Conservation (phyloP, 1,284 basidiomycete species). For the Leccinum insolens region DNA sequence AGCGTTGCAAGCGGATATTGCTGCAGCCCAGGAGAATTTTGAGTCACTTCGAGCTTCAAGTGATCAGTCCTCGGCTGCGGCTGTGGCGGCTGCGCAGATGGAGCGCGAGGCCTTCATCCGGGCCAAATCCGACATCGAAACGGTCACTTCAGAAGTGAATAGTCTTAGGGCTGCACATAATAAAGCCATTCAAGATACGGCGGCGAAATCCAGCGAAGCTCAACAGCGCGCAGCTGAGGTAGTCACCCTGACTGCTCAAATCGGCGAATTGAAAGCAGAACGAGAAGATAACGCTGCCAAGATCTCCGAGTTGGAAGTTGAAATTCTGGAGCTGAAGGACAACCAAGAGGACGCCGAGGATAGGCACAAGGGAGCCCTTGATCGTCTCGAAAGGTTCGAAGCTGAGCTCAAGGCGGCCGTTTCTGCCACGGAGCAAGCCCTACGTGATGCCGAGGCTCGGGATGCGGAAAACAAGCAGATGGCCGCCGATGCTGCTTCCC, state of each 20-base stretch:
- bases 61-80: conserved; percentile 44
- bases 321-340: conserved; percentile 78
- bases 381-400: conserved; percentile 56
- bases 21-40: conserved; percentile 54
- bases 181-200: conserved; percentile 48
- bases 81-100: conserved; percentile 51
- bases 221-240: conserved; percentile 48
- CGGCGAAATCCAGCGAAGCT: conserved; percentile 46
- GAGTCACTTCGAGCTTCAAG: conserved; percentile 51
- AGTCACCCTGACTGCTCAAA: conserved; percentile 52
- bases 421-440: conserved; percentile 51
- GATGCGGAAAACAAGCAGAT: conserved; percentile 48
- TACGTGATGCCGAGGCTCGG: conserved; percentile 55
- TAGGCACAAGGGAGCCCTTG: conserved; percentile 48
- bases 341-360: conserved; percentile 68
- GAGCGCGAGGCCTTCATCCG: conserved; percentile 68
- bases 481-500: conserved; percentile 43
- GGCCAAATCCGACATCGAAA: conserved; percentile 63
- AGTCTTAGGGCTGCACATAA: conserved; percentile 54
- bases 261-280: conserved; percentile 61
- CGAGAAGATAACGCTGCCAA: conserved; percentile 76
- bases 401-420: conserved; percentile 49
- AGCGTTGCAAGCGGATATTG: conserved; percentile 52
- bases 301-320: conserved; percentile 78
- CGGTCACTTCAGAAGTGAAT: conserved; percentile 56